These are phyloP conservation scores for Alternaria arborescens DNA, from an alignment of 2,329 filamentous ascomycete species.

Conservation along the genomic window DNA sequence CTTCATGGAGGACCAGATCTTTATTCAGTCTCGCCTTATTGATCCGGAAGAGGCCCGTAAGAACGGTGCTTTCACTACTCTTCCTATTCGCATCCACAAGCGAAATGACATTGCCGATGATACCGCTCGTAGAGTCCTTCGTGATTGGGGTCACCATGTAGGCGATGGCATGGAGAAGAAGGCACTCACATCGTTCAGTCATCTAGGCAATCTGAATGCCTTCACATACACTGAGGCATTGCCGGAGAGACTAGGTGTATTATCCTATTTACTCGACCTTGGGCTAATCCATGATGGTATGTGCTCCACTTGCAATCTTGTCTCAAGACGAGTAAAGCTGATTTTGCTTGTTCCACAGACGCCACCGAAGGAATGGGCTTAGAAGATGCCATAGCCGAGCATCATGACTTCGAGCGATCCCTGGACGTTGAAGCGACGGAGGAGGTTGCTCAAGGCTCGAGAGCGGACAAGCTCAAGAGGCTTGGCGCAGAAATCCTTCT, in stretches of 20 bases:
- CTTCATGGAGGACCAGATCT: no score
- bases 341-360: background rate
- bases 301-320: background rate
- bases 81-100: constrained; percentile 1
- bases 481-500: background rate
- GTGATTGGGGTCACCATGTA: background rate
- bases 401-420: background rate
- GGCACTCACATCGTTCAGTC: background rate
- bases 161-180: background rate
- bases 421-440: background rate
- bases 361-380: background rate
- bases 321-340: no score
- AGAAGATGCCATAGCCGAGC: background rate
- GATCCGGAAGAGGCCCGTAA: background rate
- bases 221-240: constrained; percentile 2
- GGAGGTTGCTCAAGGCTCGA: background rate
- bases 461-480: background rate
- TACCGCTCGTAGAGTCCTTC: background rate
- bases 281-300: constrained; percentile 3
- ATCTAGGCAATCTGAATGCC: background rate
- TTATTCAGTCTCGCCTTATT: background rate
- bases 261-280: background rate
- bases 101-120: background rate
- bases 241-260: background rate
- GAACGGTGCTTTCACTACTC: background rate